These are phyloP conservation scores for Gremmenia infestans DNA, from an alignment of 2,329 filamentous ascomycete species.

Conservation along the genomic window DNA sequence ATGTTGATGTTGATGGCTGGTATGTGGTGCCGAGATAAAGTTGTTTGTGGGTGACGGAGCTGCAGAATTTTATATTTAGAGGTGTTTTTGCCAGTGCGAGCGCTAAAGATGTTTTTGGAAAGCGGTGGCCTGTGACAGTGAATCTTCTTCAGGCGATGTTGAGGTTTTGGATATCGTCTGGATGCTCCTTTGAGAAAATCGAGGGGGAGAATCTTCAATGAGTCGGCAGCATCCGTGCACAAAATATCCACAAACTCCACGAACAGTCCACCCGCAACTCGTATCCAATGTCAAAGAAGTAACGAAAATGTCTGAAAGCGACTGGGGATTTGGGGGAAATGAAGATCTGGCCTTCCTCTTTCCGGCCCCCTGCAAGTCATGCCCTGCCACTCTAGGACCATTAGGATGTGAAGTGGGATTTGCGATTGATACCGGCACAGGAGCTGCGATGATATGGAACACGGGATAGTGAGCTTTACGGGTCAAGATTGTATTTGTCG, in stretches of 20 bases:
- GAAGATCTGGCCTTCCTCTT: background rate
- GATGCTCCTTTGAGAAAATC: too few relatives aligned
- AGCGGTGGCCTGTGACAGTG: background rate
- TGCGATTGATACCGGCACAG: background rate
- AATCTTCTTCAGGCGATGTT: too few relatives aligned
- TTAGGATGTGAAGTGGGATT: background rate
- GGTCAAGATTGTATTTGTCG: background rate
- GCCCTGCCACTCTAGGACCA: background rate
- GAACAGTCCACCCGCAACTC: background rate
- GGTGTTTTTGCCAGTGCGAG: background rate
- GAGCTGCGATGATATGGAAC: background rate
- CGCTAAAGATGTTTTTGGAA: background rate
- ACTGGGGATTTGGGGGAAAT: background rate
- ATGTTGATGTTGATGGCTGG: too few relatives aligned
- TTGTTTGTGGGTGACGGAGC: background rate
- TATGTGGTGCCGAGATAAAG: background rate
- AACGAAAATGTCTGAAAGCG: background rate
- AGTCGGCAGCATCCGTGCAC: background rate
- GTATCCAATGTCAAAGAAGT: background rate
- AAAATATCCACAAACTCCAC: background rate
- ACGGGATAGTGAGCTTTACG: background rate
- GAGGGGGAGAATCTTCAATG: background rate
- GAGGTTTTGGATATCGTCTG: too few relatives aligned
- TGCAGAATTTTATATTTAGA: background rate
- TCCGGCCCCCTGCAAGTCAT: background rate